Percentiles rank a stretch among this genome's conserved stretches.
Conservation (phyloP, 148 eudicot genomes). For the Heliosperma pusillum region DNA sequence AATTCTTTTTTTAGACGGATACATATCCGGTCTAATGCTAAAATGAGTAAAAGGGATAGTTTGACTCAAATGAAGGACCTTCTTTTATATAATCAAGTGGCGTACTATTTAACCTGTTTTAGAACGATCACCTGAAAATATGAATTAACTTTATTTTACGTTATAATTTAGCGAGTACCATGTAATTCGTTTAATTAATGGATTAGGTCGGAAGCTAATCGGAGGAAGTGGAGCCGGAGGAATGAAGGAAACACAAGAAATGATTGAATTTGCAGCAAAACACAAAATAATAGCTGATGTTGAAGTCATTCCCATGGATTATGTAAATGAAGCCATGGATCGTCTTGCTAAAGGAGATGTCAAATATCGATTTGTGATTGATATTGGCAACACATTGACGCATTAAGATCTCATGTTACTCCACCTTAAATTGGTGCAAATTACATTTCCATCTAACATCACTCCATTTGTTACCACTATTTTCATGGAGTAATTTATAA, state of each 20-base stretch:
- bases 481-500: no score
- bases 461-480: background rate
- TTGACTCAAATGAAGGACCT: no score
- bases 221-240: slow-evolving; percentile 36
- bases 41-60: no score
- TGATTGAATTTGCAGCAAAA: slow-evolving; percentile 39
- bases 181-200: background rate
- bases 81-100: no score
- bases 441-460: background rate
- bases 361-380: slow-evolving; percentile 38
- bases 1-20: no score
- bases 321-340: slow-evolving; percentile 35
- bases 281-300: slow-evolving; percentile 35
- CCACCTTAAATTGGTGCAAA: background rate
- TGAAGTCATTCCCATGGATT: slow-evolving; percentile 34
- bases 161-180: background rate
- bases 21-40: no score
- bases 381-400: slow-evolving; percentile 28
- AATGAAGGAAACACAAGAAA: slow-evolving; percentile 39
- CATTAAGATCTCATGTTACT: background rate
- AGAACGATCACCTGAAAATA: background rate
- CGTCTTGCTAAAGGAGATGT: slow-evolving; percentile 40
- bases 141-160: background rate
- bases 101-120: no score
- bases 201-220: slow-evolving; percentile 28